These are phyloP conservation scores for Przewalskia tangutica DNA, from an alignment of 257 asterid genomes.

Conservation along the genomic window DNA sequence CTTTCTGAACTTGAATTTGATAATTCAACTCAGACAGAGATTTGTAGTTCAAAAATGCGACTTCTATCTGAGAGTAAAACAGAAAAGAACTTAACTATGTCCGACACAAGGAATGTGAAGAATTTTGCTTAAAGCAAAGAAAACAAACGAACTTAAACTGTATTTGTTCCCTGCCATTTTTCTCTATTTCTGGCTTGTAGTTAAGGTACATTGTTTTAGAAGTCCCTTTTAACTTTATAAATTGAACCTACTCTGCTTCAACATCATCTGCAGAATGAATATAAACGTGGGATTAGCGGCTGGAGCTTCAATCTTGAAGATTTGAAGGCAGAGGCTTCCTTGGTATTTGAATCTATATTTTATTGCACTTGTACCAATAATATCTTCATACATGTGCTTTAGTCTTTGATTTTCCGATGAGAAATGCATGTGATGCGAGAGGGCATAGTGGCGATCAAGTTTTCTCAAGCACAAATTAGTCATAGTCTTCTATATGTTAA, in stretches of 20 bases:
- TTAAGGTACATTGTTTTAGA: background rate
- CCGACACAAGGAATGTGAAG: background rate
- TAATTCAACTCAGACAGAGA: background rate
- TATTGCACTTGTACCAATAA: background rate
- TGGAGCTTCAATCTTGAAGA: conserved; percentile 78
- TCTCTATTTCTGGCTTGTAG: background rate
- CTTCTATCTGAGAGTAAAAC: background rate
- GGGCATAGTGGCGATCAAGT: background rate
- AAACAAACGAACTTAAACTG: background rate
- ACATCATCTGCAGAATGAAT: conserved; percentile 46
- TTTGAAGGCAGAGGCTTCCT: conserved; percentile 75
- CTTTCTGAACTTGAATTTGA: background rate
- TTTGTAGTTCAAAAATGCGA: background rate
- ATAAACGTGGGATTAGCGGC: conserved; percentile 73
- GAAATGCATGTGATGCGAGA: background rate
- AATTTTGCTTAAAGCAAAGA: background rate
- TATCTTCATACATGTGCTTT: background rate
- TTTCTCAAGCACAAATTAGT: background rate
- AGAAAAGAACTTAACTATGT: background rate
- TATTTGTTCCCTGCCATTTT: background rate
- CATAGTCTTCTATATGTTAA: background rate
- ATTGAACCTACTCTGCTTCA: conserved; percentile 5
- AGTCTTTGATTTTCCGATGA: background rate
- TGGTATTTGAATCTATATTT: conserved; percentile 32
- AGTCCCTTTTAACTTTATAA: background rate